Conservation (phyloP, 2,329 filamentous ascomycete species). For the Penicillium sp. region DNA sequence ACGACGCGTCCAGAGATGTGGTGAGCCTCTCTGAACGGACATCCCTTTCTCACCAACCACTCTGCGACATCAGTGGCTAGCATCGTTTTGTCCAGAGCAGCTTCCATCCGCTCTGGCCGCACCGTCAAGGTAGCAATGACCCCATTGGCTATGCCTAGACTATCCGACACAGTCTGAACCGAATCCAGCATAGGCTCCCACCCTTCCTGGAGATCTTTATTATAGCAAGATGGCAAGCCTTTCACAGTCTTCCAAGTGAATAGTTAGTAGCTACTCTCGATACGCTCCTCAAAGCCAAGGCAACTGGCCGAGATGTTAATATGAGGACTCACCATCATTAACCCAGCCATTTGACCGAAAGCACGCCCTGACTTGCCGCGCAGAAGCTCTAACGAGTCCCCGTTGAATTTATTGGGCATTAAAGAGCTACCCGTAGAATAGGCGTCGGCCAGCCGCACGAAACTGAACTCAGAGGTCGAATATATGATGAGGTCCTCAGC, state of each 20-base stretch:
- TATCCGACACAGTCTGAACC: slow-evolving; percentile 75
- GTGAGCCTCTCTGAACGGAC: slow-evolving; percentile 75
- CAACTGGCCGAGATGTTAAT: background rate
- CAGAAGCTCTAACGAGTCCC: slow-evolving; percentile 65
- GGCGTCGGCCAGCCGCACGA: slow-evolving; percentile 71
- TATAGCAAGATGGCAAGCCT: slow-evolving; percentile 76
- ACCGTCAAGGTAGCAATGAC: slow-evolving; percentile 69
- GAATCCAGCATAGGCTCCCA: slow-evolving; percentile 81
- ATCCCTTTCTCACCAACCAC: slow-evolving; percentile 47
- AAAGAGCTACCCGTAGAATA: slow-evolving; percentile 73
- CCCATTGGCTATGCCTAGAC: slow-evolving; percentile 75
- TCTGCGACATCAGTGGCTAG: slow-evolving; percentile 58
- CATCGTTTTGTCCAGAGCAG: slow-evolving; percentile 76
- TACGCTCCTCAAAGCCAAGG: background rate
- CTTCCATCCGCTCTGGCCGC: slow-evolving; percentile 70
- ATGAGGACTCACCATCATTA: background rate
- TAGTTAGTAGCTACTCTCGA: background rate
- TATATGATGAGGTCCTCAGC: slow-evolving; percentile 85
- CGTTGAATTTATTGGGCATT: slow-evolving; percentile 83
- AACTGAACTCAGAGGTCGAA: slow-evolving; percentile 71
- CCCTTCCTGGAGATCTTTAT: slow-evolving; percentile 84
- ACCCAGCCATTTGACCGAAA: slow-evolving; percentile 58
- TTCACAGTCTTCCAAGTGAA: slow-evolving; percentile 50
- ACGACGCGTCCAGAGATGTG: slow-evolving; percentile 72
- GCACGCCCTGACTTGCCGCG: slow-evolving; percentile 70